Conservation (phyloP, 192 early-diverging fungal genomes). For the Coemansia erecta region DNA sequence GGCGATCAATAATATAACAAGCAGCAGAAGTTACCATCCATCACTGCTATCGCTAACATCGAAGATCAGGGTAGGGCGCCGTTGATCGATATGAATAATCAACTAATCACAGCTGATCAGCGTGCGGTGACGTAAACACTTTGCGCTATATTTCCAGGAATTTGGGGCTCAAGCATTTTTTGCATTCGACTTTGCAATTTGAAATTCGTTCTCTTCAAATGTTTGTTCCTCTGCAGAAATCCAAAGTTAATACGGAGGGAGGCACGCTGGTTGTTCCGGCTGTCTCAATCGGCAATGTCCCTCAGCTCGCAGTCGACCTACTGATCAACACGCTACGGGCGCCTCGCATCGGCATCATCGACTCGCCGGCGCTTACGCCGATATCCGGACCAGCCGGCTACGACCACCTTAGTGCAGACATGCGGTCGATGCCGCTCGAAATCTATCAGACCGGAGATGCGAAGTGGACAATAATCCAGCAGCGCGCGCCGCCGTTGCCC, state of each 20-base stretch:
- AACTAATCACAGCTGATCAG: too few relatives aligned
- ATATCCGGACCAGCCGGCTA: slow-evolving; percentile 56
- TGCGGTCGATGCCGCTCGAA: slow-evolving; percentile 38
- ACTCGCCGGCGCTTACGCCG: slow-evolving; percentile 58
- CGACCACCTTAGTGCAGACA: slow-evolving; percentile 22
- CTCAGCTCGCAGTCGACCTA: slow-evolving; percentile 69
- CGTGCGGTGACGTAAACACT: too few relatives aligned
- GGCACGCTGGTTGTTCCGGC: slow-evolving; percentile 55
- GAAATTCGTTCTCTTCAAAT: not conserved
- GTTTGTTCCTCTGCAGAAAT: not conserved
- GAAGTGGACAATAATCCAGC: slow-evolving; percentile 68
- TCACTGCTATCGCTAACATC: too few relatives aligned
- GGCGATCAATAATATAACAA: too few relatives aligned
- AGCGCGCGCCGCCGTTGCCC: slow-evolving; percentile 62
- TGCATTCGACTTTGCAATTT: not conserved
- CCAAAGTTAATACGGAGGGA: slow-evolving; percentile 12
- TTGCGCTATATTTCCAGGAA: too few relatives aligned
- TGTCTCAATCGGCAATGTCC: slow-evolving; percentile 79
- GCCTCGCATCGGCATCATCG: slow-evolving; percentile 61
- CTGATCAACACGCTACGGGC: slow-evolving; percentile 62
- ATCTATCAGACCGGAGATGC: slow-evolving; percentile 67
- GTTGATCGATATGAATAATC: too few relatives aligned
- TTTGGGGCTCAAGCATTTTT: too few relatives aligned
- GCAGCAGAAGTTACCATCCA: too few relatives aligned
- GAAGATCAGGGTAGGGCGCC: too few relatives aligned